phyloP scores from a whole-genome alignment of 2,329 filamentous ascomycete genomes.

The Colletotrichum chlorophyti region DNA sequence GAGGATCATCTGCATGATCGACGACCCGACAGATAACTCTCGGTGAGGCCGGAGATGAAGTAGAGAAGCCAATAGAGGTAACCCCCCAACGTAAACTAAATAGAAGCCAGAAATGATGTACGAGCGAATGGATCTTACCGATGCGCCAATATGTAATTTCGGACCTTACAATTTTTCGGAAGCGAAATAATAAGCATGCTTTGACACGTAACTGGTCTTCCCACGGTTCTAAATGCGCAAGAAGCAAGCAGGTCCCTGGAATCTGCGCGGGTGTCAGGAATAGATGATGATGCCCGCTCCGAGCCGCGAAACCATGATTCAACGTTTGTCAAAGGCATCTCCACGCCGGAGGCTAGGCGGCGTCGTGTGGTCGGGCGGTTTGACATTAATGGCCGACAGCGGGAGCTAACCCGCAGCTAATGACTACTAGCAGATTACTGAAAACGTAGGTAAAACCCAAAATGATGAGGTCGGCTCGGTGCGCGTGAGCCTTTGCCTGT shows the following conservation, averaged over 20 bases:
- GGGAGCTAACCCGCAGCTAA: conserved; percentile 11
- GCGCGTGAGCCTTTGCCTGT: neutral
- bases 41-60: too few relatives aligned
- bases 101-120: too few relatives aligned
- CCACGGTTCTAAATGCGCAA: too few relatives aligned
- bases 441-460: neutral
- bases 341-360: conserved; percentile 10
- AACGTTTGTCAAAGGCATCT: neutral
- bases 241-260: neutral
- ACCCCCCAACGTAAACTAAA: too few relatives aligned
- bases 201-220: too few relatives aligned
- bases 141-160: too few relatives aligned
- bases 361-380: conserved; percentile 18
- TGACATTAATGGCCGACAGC: conserved; percentile 15
- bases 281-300: conserved; percentile 5
- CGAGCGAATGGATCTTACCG: too few relatives aligned
- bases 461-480: neutral
- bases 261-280: conserved; percentile 5
- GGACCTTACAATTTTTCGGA: too few relatives aligned
- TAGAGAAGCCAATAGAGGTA: too few relatives aligned
- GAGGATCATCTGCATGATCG: too few relatives aligned
- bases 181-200: too few relatives aligned
- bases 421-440: neutral
- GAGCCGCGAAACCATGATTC: neutral
- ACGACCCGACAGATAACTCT: too few relatives aligned